Conservation (phyloP, 108 stramenopile genomes). For the Phaeodactylum tricornutum region DNA sequence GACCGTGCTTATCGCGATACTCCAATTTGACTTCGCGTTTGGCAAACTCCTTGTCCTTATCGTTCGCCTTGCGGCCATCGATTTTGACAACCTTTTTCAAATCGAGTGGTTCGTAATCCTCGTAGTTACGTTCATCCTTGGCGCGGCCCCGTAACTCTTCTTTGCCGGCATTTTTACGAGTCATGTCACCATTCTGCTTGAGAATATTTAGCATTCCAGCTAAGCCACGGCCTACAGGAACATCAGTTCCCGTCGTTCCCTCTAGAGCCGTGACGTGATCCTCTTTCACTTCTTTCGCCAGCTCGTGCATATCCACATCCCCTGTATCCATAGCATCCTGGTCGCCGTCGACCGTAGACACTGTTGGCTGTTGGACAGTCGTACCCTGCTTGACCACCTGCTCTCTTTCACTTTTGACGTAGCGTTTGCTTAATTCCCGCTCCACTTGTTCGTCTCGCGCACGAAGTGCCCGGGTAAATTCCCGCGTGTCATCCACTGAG, state of each 20-base stretch:
- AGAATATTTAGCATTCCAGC: slow-evolving; percentile 68
- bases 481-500: slow-evolving; percentile 71
- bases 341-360: no score
- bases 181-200: slow-evolving; percentile 76
- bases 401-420: neutral
- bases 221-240: slow-evolving; percentile 68
- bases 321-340: slow-evolving; percentile 11
- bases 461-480: slow-evolving; percentile 72
- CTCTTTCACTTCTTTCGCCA: slow-evolving; percentile 54
- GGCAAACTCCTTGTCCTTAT: slow-evolving; percentile 74
- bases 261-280: slow-evolving; percentile 26
- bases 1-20: slow-evolving; percentile 92
- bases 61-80: slow-evolving; percentile 39
- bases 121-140: slow-evolving; percentile 84
- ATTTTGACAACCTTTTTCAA: slow-evolving; percentile 70
- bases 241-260: slow-evolving; percentile 38
- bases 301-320: slow-evolving; percentile 51
- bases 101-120: slow-evolving; percentile 72
- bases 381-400: neutral
- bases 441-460: slow-evolving; percentile 56
- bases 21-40: slow-evolving; percentile 87
- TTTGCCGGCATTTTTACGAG: slow-evolving; percentile 34
- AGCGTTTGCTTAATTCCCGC: slow-evolving; percentile 15
- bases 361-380: no score
- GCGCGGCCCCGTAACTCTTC: slow-evolving; percentile 83